Evolutionary conservation across 225 moss, liverwort and hornwort species (phyloP), one percentile per base, ranked within the genome.

Genomic region (Climacium dendroides): DNA sequence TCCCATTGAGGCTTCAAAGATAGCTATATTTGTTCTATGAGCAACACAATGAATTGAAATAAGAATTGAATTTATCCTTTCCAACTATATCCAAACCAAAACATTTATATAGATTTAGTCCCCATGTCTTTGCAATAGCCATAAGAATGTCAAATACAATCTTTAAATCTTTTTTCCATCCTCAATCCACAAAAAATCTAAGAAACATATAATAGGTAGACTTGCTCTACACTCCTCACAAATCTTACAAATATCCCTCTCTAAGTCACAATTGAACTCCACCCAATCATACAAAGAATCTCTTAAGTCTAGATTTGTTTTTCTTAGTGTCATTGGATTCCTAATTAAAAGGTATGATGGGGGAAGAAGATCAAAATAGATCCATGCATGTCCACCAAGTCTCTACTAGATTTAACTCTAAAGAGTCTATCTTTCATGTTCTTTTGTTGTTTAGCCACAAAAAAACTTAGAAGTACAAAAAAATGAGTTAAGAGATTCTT

Each of bases 401-500:
- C 6, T 37, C 23, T 67, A 24, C 23, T 67, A 39, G 13, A 37
- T 23, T 1, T 4, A 37, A 22, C 0, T 2, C 23, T 39, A 67
- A 37, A 23, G 7, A 19, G 6, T 1, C 35, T 23, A 13, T 39
- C 2, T 37, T 1, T 67, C 10, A 37, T 37, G 2, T 2, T 67
- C 4, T 1, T 67, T 1, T 37, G 1, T 1, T 37, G 0, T 13
- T 23, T 13, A 39, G 14, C 24, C 24, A 39, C 13, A 69, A 69
- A 39, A 67, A 67, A 32, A 39, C 1, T 41, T 15, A 9, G 2
- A 70, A 70, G 14, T 0, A 14, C 5, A 24, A 8, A 8, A 65
- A 37, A 25, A 41, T 19, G 15, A 20, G 1, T 70, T 5, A 3
- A 25, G 0, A 25, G 0, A 14, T 6, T 39, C 0, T 26, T 41